phyloP scores from a whole-genome alignment of 2,329 filamentous ascomycete genomes.

The Neocatenulostroma microsporum region DNA sequence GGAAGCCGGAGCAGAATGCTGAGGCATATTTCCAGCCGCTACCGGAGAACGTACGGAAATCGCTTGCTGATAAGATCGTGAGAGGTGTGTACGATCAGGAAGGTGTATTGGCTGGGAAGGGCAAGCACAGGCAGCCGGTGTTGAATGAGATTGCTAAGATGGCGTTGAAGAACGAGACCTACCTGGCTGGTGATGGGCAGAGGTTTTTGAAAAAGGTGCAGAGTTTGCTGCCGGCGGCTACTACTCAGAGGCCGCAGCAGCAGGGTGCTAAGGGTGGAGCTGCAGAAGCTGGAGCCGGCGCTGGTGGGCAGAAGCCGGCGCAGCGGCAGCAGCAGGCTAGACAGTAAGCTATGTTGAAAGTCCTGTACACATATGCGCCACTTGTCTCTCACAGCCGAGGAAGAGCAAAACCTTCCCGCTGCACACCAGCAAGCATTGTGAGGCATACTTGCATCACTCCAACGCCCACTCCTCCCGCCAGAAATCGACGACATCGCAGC shows the following conservation, averaged over 20 bases:
- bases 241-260: not conserved
- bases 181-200: constrained; percentile 21
- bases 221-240: constrained; percentile 15
- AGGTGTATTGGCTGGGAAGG: constrained; percentile 10
- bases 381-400: too few species aligned
- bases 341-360: too few species aligned
- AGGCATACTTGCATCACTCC: too few species aligned
- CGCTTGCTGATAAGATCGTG: constrained; percentile 19
- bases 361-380: too few species aligned
- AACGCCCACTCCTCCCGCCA: constrained; percentile 29
- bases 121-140: constrained; percentile 15
- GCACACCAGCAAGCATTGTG: too few species aligned
- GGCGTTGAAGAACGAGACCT: constrained; percentile 20
- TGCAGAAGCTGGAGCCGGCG: constrained; percentile 1
- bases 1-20: not conserved
- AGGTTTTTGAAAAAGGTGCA: constrained; percentile 28
- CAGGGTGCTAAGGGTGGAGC: not conserved
- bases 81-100: constrained; percentile 19
- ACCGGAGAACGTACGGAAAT: constrained; percentile 9
- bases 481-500: constrained; percentile 29
- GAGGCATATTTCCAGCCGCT: constrained; percentile 9
- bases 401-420: too few species aligned
- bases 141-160: constrained; percentile 17
- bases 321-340: too few species aligned
- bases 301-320: too few species aligned